Conservation (phyloP, 768 basidiomycete genomes). For the Mycena olivaceomarginata region DNA sequence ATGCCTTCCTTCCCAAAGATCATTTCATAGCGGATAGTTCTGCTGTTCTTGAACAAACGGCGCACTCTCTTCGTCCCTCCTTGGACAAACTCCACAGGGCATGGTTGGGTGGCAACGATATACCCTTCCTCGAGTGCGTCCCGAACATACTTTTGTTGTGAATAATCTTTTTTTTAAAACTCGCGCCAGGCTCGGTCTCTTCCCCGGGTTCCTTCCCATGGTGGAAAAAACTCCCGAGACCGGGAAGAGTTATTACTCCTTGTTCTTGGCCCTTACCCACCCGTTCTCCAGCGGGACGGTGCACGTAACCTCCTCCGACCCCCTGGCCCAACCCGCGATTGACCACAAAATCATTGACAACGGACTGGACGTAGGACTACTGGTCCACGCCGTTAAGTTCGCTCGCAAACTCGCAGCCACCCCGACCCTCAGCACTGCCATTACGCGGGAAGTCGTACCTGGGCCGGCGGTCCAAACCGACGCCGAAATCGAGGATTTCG, state of each 20-base stretch:
- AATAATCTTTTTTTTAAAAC: neutral
- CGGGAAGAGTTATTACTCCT: slow-evolving; percentile 48
- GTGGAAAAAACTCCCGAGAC: slow-evolving; percentile 28
- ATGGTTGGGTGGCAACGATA: slow-evolving; percentile 12
- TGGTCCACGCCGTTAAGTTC: slow-evolving; percentile 48
- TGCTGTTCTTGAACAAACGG: neutral
- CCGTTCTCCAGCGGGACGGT: slow-evolving; percentile 64
- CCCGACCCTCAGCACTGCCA: neutral
- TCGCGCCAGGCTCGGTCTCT: neutral
- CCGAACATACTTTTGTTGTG: too few relatives aligned
- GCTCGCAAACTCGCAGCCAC: slow-evolving; percentile 33
- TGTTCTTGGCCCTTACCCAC: slow-evolving; percentile 51
- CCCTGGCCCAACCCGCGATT: slow-evolving; percentile 40
- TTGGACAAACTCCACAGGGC: neutral
- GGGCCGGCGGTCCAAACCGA: slow-evolving; percentile 27
- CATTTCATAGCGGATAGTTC: neutral
- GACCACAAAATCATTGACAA: slow-evolving; percentile 45
- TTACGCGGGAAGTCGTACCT: neutral
- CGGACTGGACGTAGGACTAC: slow-evolving; percentile 47
- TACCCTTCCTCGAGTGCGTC: slow-evolving; percentile 25
- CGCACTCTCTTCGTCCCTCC: neutral
- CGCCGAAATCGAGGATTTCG: slow-evolving; percentile 15
- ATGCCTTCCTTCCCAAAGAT: slow-evolving; percentile 5
- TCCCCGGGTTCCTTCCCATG: slow-evolving; percentile 15
- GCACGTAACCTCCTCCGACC: slow-evolving; percentile 48